Conservation (phyloP, 345 rosid genomes). For the Mercurialis annua region DNA sequence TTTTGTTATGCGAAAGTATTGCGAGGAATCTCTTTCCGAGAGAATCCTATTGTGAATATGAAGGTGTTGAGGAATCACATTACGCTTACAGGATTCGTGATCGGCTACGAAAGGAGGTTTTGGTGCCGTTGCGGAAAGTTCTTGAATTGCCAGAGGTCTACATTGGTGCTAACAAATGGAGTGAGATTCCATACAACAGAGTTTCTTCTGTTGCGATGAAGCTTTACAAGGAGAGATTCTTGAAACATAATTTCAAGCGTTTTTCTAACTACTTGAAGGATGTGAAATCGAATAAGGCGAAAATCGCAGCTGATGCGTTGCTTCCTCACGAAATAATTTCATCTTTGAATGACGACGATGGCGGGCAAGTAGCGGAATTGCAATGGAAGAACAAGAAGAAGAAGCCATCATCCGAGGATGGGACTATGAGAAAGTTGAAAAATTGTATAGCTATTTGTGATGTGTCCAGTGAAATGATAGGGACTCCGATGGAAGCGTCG, state of each 20-base stretch:
- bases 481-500: conserved; percentile 49
- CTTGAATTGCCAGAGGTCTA: conserved; percentile 62
- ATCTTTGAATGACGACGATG: conserved; percentile 30
- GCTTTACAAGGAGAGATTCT: conserved; percentile 48
- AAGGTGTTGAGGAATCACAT: conserved; percentile 58
- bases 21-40: conserved; percentile 45
- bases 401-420: too few relatives aligned
- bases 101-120: conserved; percentile 49
- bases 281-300: conserved; percentile 44
- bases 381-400: conserved; percentile 36
- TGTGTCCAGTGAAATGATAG: conserved; percentile 43
- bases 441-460: conserved; percentile 54
- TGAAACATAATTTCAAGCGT: conserved; percentile 41
- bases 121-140: conserved; percentile 47
- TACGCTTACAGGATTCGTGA: conserved; percentile 45
- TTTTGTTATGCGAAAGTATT: conserved; percentile 54
- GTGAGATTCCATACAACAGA: conserved; percentile 41
- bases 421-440: conserved; percentile 13
- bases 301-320: conserved; percentile 55
- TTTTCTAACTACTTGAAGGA: conserved; percentile 41
- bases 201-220: conserved; percentile 68
- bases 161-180: conserved; percentile 49
- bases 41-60: conserved; percentile 43
- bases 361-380: conserved; percentile 52
- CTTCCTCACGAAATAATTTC: conserved; percentile 61